Evolutionary conservation across 2,329 filamentous ascomycete species (phyloP).

Genomic region (Sclerotinia sclerotiorum): DNA sequence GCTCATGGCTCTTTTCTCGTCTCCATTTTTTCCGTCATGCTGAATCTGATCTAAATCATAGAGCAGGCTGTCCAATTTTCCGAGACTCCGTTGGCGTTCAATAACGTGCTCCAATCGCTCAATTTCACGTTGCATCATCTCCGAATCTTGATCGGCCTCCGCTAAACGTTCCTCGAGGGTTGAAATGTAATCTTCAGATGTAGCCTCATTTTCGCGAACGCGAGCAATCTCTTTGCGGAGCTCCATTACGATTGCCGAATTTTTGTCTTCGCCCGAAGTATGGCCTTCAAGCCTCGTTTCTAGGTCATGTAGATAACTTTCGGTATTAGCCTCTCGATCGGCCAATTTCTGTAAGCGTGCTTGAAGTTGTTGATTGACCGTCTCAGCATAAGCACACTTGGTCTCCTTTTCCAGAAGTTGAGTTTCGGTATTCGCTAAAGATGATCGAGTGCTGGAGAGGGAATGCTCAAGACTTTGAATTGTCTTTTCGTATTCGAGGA

Average conservation of each 20-base stretch:
- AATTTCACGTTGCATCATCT: slow-evolving; percentile 95
- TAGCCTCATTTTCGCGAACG: slow-evolving; percentile 83
- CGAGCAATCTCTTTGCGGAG: slow-evolving; percentile 88
- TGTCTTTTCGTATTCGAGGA: slow-evolving; percentile 97
- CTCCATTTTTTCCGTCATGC: slow-evolving; percentile 52
- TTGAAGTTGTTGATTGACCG: slow-evolving; percentile 86
- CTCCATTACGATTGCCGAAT: slow-evolving; percentile 78
- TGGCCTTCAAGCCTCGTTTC: slow-evolving; percentile 89
- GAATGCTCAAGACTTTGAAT: slow-evolving; percentile 93
- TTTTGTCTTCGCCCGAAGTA: slow-evolving; percentile 89
- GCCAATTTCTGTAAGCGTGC: slow-evolving; percentile 86
- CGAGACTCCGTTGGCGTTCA: slow-evolving; percentile 90
- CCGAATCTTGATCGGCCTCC: slow-evolving; percentile 92
- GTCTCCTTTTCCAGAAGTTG: slow-evolving; percentile 88
- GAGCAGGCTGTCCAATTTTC: slow-evolving; percentile 88
- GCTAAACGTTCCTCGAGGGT: slow-evolving; percentile 93
- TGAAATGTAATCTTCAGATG: slow-evolving; percentile 94
- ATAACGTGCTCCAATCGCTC: slow-evolving; percentile 92
- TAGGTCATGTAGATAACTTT: slow-evolving; percentile 88
- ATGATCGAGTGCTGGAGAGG: slow-evolving; percentile 81
- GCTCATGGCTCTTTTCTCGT: slow-evolving; percentile 45
- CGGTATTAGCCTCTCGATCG: slow-evolving; percentile 87
- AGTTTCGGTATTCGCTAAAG: slow-evolving; percentile 81
- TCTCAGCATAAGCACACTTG: slow-evolving; percentile 89
- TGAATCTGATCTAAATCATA: slow-evolving; percentile 84